Evolutionary conservation across 1,139 yeast genomes (phyloP).

Genomic region (Lodderomyces theae): DNA sequence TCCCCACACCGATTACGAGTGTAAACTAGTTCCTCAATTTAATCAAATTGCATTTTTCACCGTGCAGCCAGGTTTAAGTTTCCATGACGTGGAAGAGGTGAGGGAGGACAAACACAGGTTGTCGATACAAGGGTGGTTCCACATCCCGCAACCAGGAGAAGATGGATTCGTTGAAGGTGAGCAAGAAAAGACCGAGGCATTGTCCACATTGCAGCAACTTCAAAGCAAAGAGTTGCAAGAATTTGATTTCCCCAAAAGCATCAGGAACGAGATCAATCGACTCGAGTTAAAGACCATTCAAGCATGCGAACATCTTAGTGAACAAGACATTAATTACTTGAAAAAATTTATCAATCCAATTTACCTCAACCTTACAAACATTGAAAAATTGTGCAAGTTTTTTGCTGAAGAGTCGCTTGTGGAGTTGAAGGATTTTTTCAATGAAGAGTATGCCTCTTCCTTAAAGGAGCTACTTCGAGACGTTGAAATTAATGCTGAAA

Average conservation of each 20-base stretch:
- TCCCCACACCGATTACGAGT: slow-evolving; percentile 73
- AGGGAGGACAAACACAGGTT: slow-evolving; percentile 83
- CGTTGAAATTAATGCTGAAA: slow-evolving; percentile 52
- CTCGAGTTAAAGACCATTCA: slow-evolving; percentile 29
- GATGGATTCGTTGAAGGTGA: slow-evolving; percentile 79
- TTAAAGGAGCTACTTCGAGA: slow-evolving; percentile 49
- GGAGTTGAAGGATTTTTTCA: slow-evolving; percentile 63
- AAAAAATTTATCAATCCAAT: slow-evolving; percentile 53
- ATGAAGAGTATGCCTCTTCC: slow-evolving; percentile 47
- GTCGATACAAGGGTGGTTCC: slow-evolving; percentile 98
- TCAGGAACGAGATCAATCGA: slow-evolving; percentile 31
- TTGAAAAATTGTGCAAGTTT: slow-evolving; percentile 37
- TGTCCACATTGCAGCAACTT: slow-evolving; percentile 76
- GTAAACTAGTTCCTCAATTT: slow-evolving; percentile 83
- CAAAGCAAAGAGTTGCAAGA: slow-evolving; percentile 76
- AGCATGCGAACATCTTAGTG: slow-evolving; percentile 19
- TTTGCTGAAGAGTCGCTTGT: slow-evolving; percentile 71
- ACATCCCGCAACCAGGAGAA: slow-evolving; percentile 92
- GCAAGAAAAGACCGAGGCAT: slow-evolving; percentile 71
- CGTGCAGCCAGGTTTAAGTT: slow-evolving; percentile 93
- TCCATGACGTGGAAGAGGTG: slow-evolving; percentile 98
- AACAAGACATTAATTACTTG: slow-evolving; percentile 47
- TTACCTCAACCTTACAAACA: slow-evolving; percentile 35
- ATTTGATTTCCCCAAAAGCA: slow-evolving; percentile 72
- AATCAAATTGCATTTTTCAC: slow-evolving; percentile 94